phyloP scores from a whole-genome alignment of 2,329 filamentous ascomycete species.

The Arachnomyces sp. region DNA sequence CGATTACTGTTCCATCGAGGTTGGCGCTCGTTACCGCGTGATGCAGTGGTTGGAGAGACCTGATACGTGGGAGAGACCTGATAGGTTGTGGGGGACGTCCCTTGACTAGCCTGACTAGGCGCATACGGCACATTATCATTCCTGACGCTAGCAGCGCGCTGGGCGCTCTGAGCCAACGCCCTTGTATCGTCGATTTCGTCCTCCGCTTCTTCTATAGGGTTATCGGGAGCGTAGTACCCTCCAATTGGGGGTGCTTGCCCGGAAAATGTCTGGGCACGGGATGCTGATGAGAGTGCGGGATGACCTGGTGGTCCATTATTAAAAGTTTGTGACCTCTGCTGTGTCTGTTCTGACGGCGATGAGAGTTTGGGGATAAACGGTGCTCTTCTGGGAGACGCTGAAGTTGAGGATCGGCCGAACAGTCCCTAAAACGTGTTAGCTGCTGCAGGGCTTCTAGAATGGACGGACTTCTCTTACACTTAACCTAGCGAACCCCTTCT shows the following conservation, averaged over 20 bases:
- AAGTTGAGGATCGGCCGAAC: slow-evolving; percentile 10
- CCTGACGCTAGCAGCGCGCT: too few species aligned
- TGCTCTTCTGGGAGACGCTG: too few species aligned
- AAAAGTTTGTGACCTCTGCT: slow-evolving; percentile 1
- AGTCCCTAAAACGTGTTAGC: slow-evolving; percentile 11
- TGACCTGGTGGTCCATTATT: too few species aligned
- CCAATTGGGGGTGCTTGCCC: slow-evolving; percentile 10
- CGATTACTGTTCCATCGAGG: slow-evolving; percentile 13
- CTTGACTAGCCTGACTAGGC: not conserved
- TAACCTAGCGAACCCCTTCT: slow-evolving; percentile 10
- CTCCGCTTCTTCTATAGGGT: too few species aligned
- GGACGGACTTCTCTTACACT: slow-evolving; percentile 9
- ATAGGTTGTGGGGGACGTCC: not conserved
- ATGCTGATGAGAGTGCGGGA: too few species aligned
- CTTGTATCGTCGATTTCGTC: too few species aligned
- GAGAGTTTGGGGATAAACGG: too few species aligned
- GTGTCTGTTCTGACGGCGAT: too few species aligned
- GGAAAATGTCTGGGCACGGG: slow-evolving; percentile 3
- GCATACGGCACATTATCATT: too few species aligned
- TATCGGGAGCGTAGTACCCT: slow-evolving; percentile 3
- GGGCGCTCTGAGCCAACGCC: too few species aligned
- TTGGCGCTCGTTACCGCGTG: slow-evolving; percentile 8
- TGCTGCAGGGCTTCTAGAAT: not conserved
- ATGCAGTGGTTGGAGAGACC: slow-evolving; percentile 7
- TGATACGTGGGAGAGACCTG: not conserved